Evolutionary conservation across 345 rosid genomes (phyloP), one percentile per base, ranked within the genome.

Genomic region (Melastoma malabathricum): DNA sequence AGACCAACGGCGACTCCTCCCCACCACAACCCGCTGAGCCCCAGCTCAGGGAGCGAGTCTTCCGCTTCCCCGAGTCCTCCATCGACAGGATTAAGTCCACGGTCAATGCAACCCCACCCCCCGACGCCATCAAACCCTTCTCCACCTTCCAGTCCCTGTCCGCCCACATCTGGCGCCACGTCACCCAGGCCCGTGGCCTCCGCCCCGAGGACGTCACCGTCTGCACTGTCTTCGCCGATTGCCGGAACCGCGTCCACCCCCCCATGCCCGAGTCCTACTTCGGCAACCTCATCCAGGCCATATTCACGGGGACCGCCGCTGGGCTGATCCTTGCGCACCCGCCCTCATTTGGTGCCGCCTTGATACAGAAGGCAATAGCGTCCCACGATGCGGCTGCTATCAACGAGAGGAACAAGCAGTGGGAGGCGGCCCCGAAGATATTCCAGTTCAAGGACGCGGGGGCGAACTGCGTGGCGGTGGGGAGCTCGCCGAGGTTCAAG

Each of bases 401-500:
- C 18, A 64, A 87, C 5, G 74, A 67, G 53, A 66, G 96, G 13
- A 92, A 92, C 84, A 70, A 63, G 27, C 79, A 76, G 58, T 87
- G 95, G 85, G 97, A 92, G 68, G 69, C 64, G 0, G 66, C 80
- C 9, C 98, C 95, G 13, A 82, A 82, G 81, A 71, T 92, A 0
- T 87, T 84, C 46, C 77, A 81, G 67, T 84, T 62, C 60, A 79
- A 92, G 72, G 97, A 92, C 19, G 98, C 95, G 0, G 98, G 96
- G 2, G 72, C 65, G 61, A 92, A 92, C 57, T 82, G 97, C 10
- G 83, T 92, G 47, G 89, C 86, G 3, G 76, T 92, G 0, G 98
- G 98, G 29, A 87, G 96, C 77, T 92, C 98, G 18, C 98, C 98
- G 15, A 80, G 97, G 79, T 92, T 92, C 56, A 61, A 55, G 70